Evolutionary conservation across 202 grass and related monocot species (phyloP).

Genomic region (Bolboschoenoplectus hybrid): DNA sequence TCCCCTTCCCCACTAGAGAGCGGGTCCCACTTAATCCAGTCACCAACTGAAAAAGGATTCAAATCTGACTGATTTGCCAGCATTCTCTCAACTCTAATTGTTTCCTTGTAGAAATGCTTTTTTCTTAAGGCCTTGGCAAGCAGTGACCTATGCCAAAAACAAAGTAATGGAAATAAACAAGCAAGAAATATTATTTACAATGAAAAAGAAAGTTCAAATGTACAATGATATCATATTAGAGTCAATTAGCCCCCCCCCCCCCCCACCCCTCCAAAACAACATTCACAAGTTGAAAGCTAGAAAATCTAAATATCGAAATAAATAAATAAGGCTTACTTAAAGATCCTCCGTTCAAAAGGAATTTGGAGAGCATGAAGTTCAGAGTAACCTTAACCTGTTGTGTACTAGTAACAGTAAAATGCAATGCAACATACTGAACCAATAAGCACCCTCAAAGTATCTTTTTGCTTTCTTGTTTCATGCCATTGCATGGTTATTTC

Average conservation of each 20-base stretch:
- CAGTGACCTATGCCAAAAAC: conserved; percentile 47
- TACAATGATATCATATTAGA: not conserved
- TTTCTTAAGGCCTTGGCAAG: conserved; percentile 64
- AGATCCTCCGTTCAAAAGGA: no score
- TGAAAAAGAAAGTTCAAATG: conserved; percentile 29
- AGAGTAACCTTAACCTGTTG: not conserved
- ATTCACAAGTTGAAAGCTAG: not conserved
- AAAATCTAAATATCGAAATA: not conserved
- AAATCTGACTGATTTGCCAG: conserved; percentile 50
- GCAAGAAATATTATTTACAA: not conserved
- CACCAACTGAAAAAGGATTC: conserved; percentile 43
- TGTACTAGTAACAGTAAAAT: not conserved
- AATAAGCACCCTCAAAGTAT: not conserved
- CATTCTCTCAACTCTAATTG: conserved; percentile 66
- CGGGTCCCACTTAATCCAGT: conserved; percentile 66
- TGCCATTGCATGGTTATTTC: not conserved
- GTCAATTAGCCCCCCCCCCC: not conserved
- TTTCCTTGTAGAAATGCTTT: conserved; percentile 84
- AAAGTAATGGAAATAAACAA: not conserved
- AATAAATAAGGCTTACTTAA: no score
- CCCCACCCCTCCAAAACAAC: not conserved
- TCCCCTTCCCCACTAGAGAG: conserved; percentile 54
- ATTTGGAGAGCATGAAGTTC: not conserved
- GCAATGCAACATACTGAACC: not conserved
- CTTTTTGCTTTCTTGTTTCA: not conserved